Percentiles rank a stretch among this genome's conserved stretches.
Evolutionary conservation across 306 rosid genomes (phyloP).

Genomic region (Citrullus mucosospermus): DNA sequence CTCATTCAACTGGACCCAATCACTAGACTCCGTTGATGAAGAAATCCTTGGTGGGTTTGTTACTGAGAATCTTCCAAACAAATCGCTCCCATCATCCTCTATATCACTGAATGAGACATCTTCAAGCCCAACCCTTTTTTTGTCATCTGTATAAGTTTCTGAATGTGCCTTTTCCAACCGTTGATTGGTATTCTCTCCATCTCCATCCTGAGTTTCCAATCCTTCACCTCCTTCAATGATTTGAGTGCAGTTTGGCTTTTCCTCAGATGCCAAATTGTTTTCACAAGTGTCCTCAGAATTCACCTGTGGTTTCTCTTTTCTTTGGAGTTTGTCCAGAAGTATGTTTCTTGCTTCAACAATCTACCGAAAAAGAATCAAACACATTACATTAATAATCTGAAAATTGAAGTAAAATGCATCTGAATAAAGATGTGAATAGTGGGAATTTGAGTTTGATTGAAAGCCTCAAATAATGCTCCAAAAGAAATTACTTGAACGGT

Average conservation of each 20-base stretch:
- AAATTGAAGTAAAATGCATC: neutral
- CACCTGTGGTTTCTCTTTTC: slow-evolving; percentile 23
- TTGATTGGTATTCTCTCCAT: slow-evolving; percentile 25
- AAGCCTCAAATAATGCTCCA: neutral
- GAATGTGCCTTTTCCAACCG: slow-evolving; percentile 35
- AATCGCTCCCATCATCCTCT: slow-evolving; percentile 44
- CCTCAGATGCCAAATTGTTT: slow-evolving; percentile 15
- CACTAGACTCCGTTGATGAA: slow-evolving; percentile 50
- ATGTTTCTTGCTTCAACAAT: slow-evolving; percentile 58
- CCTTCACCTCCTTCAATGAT: slow-evolving; percentile 17
- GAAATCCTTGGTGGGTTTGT: slow-evolving; percentile 22
- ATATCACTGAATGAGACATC: slow-evolving; percentile 74
- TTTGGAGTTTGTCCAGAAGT: slow-evolving; percentile 44
- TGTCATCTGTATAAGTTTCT: slow-evolving; percentile 23
- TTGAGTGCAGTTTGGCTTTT: slow-evolving; percentile 20
- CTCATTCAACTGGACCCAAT: slow-evolving; percentile 66
- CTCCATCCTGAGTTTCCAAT: slow-evolving; percentile 28
- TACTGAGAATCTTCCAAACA: slow-evolving; percentile 23
- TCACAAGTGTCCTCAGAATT: slow-evolving; percentile 13
- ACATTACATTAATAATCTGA: neutral
- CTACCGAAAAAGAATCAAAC: slow-evolving; percentile 23
- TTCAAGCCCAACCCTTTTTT: slow-evolving; percentile 31
- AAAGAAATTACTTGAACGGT: neutral
- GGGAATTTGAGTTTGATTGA: neutral
- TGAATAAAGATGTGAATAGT: neutral